Base-by-base conservation (phyloP, 306 rosid species). In the Quercus bicolor region DNA sequence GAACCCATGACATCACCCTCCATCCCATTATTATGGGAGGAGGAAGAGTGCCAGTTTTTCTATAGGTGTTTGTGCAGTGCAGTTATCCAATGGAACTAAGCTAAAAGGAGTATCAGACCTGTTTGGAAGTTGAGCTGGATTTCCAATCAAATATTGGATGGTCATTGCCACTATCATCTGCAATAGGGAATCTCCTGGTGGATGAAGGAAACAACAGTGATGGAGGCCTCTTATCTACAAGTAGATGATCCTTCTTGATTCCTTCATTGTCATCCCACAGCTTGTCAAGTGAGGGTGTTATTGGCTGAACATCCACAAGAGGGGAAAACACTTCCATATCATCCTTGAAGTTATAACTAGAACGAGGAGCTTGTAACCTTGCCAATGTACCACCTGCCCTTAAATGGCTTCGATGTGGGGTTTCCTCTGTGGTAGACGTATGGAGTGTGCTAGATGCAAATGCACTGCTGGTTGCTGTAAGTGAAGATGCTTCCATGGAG, bases 291-390 rank as follows among this genome's bases (percentile, higher is more conserved):
- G 98, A 77, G 64, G 97, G 94, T 55, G 97, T 91, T 80, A 96
- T 86, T 62, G 98, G 99, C 62, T 90, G 94, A 84, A 96, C 98
- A 88, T 96, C 99, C 87, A 96, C 99, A 45, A 96, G 84, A 65
- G 99, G 99, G 84, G 99, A 96, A 85, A 96, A 96, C 43, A 96
- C 97, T 81, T 93, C 99, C 98, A 96, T 93, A 79, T 96, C 99
- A 88, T 96, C 99, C 88, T 93, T 93, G 75, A 91, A 89, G 90
- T 91, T 90, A 81, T 87, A 91, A 85, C 87, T 91, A 70, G 88
- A 68, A 77, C 88, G 96, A 59, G 99, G 91, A 84, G 98, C 89
- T 78, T 93, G 91, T 83, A 96, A 84, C 71, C 95, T 93, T 23
- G 93, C 48, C 78, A 93, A 86, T 51, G 81, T 54, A 83, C 94